Percentiles rank a stretch among this genome's conserved stretches.
Evolutionary conservation across 495 filamentous ascomycete species (phyloP).

Genomic region (Mytilinidion resinicola): DNA sequence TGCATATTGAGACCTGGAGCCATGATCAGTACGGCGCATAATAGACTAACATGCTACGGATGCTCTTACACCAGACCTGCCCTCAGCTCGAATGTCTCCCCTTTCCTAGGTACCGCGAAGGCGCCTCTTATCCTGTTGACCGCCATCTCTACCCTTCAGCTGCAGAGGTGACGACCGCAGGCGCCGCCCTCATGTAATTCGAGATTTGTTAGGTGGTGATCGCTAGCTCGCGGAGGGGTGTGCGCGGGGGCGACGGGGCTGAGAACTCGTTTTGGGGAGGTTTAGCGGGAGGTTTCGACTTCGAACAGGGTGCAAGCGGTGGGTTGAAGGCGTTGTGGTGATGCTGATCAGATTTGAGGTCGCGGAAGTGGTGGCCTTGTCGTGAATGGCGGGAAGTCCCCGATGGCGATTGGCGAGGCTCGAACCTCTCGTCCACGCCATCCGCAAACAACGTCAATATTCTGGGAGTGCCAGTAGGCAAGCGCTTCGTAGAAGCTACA

Average conservation of each 20-base stretch:
- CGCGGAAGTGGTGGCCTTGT: slow-evolving; percentile 1
- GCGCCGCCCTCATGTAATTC: slow-evolving; percentile 42
- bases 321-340: background rate
- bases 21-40: slow-evolving; percentile 19
- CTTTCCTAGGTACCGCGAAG: slow-evolving; percentile 87
- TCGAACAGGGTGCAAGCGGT: background rate
- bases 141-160: slow-evolving; percentile 55
- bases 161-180: slow-evolving; percentile 42
- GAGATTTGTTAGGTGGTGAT: slow-evolving; percentile 2
- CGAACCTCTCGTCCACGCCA: no score
- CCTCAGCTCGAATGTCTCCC: slow-evolving; percentile 96
- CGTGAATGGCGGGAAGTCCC: background rate
- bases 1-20: slow-evolving; percentile 81
- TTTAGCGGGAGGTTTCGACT: background rate
- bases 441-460: no score
- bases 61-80: slow-evolving; percentile 73
- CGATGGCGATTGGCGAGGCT: no score
- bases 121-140: slow-evolving; percentile 94
- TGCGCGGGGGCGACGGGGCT: slow-evolving; percentile 3
- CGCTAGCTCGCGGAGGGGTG: background rate
- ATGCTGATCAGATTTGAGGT: slow-evolving; percentile 4
- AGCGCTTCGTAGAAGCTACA: no score
- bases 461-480: no score
- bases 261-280: background rate
- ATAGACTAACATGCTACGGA: background rate